A percentile compares a stretch with the other conserved stretches of the same genome.
Evolutionary conservation across 331 rosid species (phyloP).

Genomic region (Pyracantha coccinea): DNA sequence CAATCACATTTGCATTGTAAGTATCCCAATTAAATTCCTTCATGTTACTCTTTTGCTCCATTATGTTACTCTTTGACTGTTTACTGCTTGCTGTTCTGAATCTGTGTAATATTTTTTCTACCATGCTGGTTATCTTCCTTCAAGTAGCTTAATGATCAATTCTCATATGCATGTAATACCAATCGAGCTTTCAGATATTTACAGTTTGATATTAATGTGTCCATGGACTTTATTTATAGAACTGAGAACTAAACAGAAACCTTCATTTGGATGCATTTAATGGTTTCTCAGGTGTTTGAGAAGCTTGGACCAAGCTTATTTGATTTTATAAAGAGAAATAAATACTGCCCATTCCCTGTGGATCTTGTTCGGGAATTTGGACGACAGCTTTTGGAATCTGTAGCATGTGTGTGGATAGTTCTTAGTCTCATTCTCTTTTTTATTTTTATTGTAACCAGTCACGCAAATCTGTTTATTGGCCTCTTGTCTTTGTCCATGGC

Average conservation of each 20-base stretch:
- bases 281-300: constrained; percentile 91
- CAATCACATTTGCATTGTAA: constrained; percentile 88
- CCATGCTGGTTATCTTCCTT: constrained; percentile 1
- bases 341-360: constrained; percentile 80
- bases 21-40: constrained; percentile 26
- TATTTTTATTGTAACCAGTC: constrained; percentile 20
- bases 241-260: constrained; percentile 54
- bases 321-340: constrained; percentile 86
- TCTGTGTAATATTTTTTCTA: not conserved
- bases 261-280: constrained; percentile 68
- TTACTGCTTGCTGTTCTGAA: not conserved
- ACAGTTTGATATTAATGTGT: constrained; percentile 13
- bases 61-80: not conserved
- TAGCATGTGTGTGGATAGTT: constrained; percentile 86
- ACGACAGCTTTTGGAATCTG: constrained; percentile 88
- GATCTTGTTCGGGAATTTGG: constrained; percentile 89
- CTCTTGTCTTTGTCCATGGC: constrained; percentile 36
- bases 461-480: constrained; percentile 29
- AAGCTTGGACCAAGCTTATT: constrained; percentile 94
- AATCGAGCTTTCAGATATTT: not conserved
- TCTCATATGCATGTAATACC: not conserved
- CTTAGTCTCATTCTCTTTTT: constrained; percentile 33
- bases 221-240: constrained; percentile 44
- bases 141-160: constrained; percentile 20
- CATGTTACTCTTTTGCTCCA: not conserved